Conservation (phyloP, 2,329 filamentous ascomycete genomes). For the Cadophora malorum region DNA sequence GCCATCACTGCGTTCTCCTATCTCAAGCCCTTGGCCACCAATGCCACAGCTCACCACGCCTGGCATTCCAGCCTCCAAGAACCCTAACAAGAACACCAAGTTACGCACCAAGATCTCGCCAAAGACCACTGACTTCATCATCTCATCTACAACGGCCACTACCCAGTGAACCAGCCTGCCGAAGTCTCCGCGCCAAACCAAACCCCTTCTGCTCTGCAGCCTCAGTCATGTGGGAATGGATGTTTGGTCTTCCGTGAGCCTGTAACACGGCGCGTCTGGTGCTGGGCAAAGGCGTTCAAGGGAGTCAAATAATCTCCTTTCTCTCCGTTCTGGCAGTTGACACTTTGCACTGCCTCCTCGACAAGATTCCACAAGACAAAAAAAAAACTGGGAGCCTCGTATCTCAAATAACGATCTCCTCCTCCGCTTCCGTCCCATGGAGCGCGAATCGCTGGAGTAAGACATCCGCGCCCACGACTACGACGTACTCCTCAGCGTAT, state of each 20-base stretch:
- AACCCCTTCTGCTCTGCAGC: background rate
- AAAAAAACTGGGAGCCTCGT: background rate
- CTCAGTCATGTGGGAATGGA: conserved; percentile 9
- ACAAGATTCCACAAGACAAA: conserved; percentile 7
- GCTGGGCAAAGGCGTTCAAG: background rate
- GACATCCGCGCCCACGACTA: background rate
- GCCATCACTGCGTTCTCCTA: background rate
- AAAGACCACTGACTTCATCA: conserved; percentile 9
- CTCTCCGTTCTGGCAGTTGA: background rate
- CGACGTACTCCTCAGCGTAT: background rate
- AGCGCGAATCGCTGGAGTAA: background rate
- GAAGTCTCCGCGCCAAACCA: conserved; percentile 14
- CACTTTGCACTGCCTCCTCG: conserved; percentile 17
- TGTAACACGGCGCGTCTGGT: conserved; percentile 29
- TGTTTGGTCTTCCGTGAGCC: conserved; percentile 18
- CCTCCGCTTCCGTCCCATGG: background rate
- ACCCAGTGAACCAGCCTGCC: background rate
- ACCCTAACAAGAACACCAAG: conserved; percentile 13
- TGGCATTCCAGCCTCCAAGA: conserved; percentile 11
- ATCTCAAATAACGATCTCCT: conserved; percentile 12
- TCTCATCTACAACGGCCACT: background rate
- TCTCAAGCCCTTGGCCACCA: conserved; percentile 17
- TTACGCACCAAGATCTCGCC: conserved; percentile 6
- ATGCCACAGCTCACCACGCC: background rate
- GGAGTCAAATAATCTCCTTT: conserved; percentile 17